Evolutionary conservation across 2,329 filamentous ascomycete genomes (phyloP), one percentile per base, ranked within the genome.

Genomic region (Trichocomaceae sp.): DNA sequence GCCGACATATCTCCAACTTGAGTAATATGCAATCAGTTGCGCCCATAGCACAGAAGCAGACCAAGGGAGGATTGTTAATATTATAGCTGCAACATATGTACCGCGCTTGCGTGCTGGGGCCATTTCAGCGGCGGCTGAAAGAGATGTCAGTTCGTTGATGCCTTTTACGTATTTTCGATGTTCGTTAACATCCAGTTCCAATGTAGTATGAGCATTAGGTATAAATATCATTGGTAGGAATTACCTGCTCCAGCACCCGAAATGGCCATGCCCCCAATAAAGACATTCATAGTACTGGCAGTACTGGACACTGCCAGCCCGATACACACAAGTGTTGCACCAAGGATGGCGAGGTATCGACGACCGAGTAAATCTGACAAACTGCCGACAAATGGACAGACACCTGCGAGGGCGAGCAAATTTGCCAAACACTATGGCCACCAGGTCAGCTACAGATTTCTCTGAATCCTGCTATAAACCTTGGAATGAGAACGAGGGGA

Each of bases 51-150:
- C 82, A 1, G 81, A 80, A 0, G 83, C 82, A 55, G 78, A 79
- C 64, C 85, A 85, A 0, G 83, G 83, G 1, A 84, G 59, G 55
- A 86, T 83, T 53, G 79, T 83, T 62, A 84, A 77, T 46, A 85
- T 78, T 13, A 87, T 69, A 0, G 77, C 66, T 12, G 80, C 79
- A 22, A 86, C 79, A 62, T 86, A 86, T 63, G 78, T 78, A 29
- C 82, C 84, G 47, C 85, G 79, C 66, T 86, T 81, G 17, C 79
- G 74, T 19, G 81, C 81, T 1, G 85, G 85, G 0, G 83, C 85
- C 57, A 88, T 76, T 64, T 88, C 85, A 2, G 83, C 82, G 1
- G 84, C 85, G 33, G 79, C 85, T 26, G 85, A 83, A 8, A 88
- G 73, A 4, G 85, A 83, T 5, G 83, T 87, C 33, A 88, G 72